phyloP scores from a whole-genome alignment of 2,329 filamentous ascomycete species.

The Aspergillus tamarii region DNA sequence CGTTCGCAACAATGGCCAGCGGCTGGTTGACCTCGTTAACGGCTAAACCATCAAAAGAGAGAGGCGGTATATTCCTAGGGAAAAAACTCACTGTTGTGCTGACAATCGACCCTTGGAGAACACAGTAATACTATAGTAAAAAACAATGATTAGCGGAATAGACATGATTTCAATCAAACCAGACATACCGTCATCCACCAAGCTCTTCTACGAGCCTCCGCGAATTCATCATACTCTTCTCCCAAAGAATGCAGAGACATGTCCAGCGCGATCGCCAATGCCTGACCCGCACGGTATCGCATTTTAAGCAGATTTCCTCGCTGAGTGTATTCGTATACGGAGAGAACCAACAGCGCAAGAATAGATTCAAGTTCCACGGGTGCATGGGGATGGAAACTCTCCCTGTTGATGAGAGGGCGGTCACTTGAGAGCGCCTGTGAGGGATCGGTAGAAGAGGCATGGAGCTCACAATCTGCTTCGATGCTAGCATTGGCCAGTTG shows the following conservation, averaged over 20 bases:
- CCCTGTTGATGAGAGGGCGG: constrained; percentile 35
- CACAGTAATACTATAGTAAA: constrained; percentile 44
- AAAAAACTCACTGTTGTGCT: constrained; percentile 43
- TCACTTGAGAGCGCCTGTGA: constrained; percentile 42
- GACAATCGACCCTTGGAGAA: constrained; percentile 49
- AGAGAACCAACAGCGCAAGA: constrained; percentile 46
- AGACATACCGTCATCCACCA: constrained; percentile 53
- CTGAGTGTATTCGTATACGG: constrained; percentile 50
- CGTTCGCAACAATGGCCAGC: constrained; percentile 47
- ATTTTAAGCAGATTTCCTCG: constrained; percentile 51
- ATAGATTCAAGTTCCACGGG: constrained; percentile 48
- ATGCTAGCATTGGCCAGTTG: constrained; percentile 43
- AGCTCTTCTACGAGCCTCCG: constrained; percentile 47
- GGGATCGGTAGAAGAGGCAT: constrained; percentile 44
- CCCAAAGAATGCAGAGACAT: constrained; percentile 44
- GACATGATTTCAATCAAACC: neutral
- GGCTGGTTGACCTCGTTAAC: constrained; percentile 33
- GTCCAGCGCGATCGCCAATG: constrained; percentile 47
- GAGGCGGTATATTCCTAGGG: neutral
- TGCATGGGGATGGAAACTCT: constrained; percentile 41
- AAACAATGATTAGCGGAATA: neutral
- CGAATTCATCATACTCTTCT: constrained; percentile 38
- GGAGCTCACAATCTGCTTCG: constrained; percentile 48
- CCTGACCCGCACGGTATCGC: constrained; percentile 49
- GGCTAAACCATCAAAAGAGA: neutral